Evolutionary conservation across 208 protist species (phyloP).

Genomic region (Trypanosoma avium): DNA sequence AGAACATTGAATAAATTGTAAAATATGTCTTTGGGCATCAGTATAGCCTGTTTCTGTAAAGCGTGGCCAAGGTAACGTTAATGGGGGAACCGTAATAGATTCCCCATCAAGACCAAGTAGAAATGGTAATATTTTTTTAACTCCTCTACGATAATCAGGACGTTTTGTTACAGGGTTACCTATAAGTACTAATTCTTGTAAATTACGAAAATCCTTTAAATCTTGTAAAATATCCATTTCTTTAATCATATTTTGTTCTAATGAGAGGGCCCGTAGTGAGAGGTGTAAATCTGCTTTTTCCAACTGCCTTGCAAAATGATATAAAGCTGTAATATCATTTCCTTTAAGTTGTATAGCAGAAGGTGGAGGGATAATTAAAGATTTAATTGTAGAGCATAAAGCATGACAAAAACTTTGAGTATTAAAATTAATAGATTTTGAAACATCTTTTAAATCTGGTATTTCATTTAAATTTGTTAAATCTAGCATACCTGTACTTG

Average conservation of each 20-base stretch:
- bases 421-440: conserved; percentile 81
- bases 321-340: conserved; percentile 63
- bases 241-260: conserved; percentile 61
- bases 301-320: conserved; percentile 58
- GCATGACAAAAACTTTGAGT: conserved; percentile 76
- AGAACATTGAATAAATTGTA: conserved; percentile 68
- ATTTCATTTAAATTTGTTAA: conserved; percentile 48
- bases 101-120: conserved; percentile 65
- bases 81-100: conserved; percentile 45
- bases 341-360: conserved; percentile 53
- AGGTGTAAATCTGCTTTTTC: conserved; percentile 64
- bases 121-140: conserved; percentile 70
- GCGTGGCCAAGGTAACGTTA: conserved; percentile 74
- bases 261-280: conserved; percentile 57
- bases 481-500: conserved; percentile 49
- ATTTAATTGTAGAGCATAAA: conserved; percentile 66
- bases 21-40: conserved; percentile 40
- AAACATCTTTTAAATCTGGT: conserved; percentile 56
- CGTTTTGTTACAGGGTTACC: conserved; percentile 64
- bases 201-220: conserved; percentile 57
- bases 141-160: conserved; percentile 45
- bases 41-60: conserved; percentile 30
- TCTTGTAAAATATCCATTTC: conserved; percentile 41
- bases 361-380: conserved; percentile 65
- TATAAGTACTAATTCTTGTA: conserved; percentile 64